Percentiles rank a stretch among this genome's conserved stretches.
Conservation (phyloP, 805 yeast genomes). For the Kluyveromyces aestuarii region DNA sequence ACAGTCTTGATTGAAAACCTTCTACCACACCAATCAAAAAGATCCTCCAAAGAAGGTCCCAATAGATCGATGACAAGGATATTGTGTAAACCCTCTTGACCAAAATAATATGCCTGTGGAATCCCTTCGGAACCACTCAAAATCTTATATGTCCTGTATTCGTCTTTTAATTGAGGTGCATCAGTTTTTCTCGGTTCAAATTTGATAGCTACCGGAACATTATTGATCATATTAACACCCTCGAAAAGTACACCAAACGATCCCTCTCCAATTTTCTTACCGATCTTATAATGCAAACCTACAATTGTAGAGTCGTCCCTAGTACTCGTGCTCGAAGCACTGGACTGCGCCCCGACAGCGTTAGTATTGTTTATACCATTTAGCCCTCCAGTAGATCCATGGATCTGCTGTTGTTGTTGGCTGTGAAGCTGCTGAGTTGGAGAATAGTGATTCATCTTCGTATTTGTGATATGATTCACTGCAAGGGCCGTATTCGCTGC, state of each 20-base stretch:
- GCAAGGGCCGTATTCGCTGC: conserved; percentile 13
- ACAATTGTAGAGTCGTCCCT: conserved; percentile 38
- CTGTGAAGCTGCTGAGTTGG: background rate
- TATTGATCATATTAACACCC: conserved; percentile 86
- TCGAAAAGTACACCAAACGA: conserved; percentile 97
- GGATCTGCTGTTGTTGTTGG: background rate
- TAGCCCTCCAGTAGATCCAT: background rate
- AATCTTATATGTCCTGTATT: conserved; percentile 88
- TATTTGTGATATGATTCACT: conserved; percentile 10
- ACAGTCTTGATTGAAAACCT: conserved; percentile 81
- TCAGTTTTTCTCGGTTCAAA: conserved; percentile 95
- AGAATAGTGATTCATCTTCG: conserved; percentile 1
- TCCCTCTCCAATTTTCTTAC: conserved; percentile 97
- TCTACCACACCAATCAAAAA: conserved; percentile 98
- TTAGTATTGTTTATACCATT: background rate
- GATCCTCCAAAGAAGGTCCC: conserved; percentile 93
- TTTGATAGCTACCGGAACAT: conserved; percentile 90
- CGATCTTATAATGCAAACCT: conserved; percentile 93
- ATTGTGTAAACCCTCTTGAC: conserved; percentile 96
- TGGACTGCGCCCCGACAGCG: conserved; percentile 2
- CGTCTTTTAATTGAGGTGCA: conserved; percentile 95
- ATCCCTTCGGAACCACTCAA: conserved; percentile 76
- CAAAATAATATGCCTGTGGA: conserved; percentile 96
- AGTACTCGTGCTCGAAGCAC: conserved; percentile 8
- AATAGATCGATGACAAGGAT: conserved; percentile 87